A percentile compares a stretch with the other conserved stretches of the same genome.
Conservation (phyloP, 164 flowering plant genomes). For the Buxus sempervirens region DNA sequence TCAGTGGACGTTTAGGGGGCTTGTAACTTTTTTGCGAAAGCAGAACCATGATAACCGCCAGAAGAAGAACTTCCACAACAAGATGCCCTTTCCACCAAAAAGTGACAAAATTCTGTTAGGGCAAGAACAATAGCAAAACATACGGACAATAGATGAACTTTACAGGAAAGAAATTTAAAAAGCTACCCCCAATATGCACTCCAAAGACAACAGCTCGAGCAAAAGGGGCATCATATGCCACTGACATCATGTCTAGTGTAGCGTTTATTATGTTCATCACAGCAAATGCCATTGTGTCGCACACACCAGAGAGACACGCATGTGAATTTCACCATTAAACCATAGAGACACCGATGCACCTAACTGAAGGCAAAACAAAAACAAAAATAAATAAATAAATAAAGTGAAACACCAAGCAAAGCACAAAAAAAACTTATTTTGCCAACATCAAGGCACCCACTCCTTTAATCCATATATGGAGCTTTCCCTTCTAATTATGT, state of each 20-base stretch:
- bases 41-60: constrained; percentile 66
- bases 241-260: constrained; percentile 44
- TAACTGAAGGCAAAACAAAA: background rate
- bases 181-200: constrained; percentile 70
- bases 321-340: background rate
- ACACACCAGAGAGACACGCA: background rate
- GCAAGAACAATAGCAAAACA: background rate
- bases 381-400: background rate
- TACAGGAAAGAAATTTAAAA: background rate
- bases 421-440: background rate
- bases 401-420: background rate
- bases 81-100: constrained; percentile 66
- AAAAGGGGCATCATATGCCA: constrained; percentile 57
- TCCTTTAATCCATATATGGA: background rate
- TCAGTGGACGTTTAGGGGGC: constrained; percentile 86
- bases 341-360: background rate
- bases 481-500: background rate
- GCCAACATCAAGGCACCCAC: background rate
- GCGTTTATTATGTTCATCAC: constrained; percentile 29
- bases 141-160: background rate
- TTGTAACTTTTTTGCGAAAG: constrained; percentile 91
- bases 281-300: constrained; percentile 8
- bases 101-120: background rate
- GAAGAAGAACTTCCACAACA: constrained; percentile 75
- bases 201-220: constrained; percentile 88